Percentiles rank a stretch among this genome's conserved stretches.
Conservation (phyloP, 2,329 filamentous ascomycete species). For the Monilinia aucupariae region DNA sequence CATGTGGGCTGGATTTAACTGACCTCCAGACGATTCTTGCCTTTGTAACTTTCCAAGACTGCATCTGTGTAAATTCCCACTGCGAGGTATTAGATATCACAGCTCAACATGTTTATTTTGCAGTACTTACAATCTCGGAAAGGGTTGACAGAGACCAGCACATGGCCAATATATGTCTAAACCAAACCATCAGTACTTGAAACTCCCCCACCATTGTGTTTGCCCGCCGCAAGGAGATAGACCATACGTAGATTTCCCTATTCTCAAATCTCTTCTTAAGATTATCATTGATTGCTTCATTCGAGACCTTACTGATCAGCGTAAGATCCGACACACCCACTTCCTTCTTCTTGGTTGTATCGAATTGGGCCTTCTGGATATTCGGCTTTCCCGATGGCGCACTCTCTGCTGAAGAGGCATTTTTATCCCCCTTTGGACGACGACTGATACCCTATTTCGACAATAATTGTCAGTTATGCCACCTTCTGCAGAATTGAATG, state of each 20-base stretch:
- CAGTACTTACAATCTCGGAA: constrained; percentile 71
- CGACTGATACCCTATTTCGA: constrained; percentile 34
- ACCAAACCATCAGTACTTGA: constrained; percentile 18
- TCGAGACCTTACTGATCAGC: constrained; percentile 95
- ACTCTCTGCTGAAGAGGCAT: constrained; percentile 28
- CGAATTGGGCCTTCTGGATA: constrained; percentile 93
- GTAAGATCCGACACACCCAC: constrained; percentile 97
- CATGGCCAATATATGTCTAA: constrained; percentile 96
- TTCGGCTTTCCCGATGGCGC: constrained; percentile 44
- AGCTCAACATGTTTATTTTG: background rate
- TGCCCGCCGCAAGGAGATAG: constrained; percentile 7
- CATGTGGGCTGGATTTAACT: constrained; percentile 16
- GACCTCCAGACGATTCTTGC: constrained; percentile 90
- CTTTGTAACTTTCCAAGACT: constrained; percentile 88
- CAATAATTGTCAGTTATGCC: constrained; percentile 17
- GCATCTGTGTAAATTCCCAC: constrained; percentile 96
- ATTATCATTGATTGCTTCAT: constrained; percentile 99
- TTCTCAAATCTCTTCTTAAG: constrained; percentile 97
- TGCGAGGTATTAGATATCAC: constrained; percentile 39
- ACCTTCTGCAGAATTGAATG: background rate
- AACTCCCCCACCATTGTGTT: background rate
- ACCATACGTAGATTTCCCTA: constrained; percentile 79
- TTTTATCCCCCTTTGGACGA: constrained; percentile 35
- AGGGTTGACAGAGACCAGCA: constrained; percentile 96
- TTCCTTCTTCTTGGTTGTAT: constrained; percentile 97